These are phyloP conservation scores for Puccinellia tenuiflora DNA, from an alignment of 176 grass and related monocot genomes.

Conservation along the genomic window DNA sequence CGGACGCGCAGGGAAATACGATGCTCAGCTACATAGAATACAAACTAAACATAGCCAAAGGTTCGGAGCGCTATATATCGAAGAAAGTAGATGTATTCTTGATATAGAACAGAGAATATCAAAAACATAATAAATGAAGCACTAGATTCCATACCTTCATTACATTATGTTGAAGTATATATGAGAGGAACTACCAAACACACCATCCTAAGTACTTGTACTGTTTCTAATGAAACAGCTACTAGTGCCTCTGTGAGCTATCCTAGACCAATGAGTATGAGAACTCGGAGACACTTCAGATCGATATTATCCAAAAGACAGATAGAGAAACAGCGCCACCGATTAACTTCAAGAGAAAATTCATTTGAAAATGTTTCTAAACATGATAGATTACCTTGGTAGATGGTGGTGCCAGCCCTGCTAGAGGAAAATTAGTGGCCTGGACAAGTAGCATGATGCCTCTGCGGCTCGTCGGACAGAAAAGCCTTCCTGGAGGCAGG, in stretches of 20 bases:
- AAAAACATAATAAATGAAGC: not conserved
- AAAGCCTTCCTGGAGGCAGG: too few relatives aligned
- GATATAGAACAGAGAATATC: not conserved
- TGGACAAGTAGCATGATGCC: too few relatives aligned
- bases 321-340: not conserved
- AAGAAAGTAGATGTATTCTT: not conserved
- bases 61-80: not conserved
- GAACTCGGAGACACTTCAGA: not conserved
- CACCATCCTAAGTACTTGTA: not conserved
- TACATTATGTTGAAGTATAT: not conserved
- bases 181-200: not conserved
- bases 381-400: not conserved
- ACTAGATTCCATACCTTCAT: not conserved
- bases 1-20: not conserved
- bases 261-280: not conserved
- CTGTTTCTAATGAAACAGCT: not conserved
- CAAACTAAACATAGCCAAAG: not conserved
- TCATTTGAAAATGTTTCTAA: not conserved
- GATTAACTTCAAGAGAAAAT: not conserved
- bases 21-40: not conserved
- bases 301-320: not conserved
- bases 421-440: too few relatives aligned
- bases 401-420: too few relatives aligned
- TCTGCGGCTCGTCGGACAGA: too few relatives aligned
- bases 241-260: not conserved